These are phyloP conservation scores for Volutella citrinella DNA, from an alignment of 2,329 filamentous ascomycete genomes.

Conservation along the genomic window DNA sequence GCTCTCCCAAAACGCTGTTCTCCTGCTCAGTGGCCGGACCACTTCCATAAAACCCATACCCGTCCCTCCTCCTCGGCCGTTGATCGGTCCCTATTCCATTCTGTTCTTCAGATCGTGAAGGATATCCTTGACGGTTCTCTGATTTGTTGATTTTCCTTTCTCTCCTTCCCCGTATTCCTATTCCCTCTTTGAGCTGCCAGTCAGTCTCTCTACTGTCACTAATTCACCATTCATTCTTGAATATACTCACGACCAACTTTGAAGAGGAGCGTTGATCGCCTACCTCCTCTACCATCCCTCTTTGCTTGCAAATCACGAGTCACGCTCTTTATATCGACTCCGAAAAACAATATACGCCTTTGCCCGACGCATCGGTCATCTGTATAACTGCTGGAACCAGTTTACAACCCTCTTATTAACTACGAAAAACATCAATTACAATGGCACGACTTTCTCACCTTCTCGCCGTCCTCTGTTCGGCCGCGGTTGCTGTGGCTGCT, in stretches of 20 bases:
- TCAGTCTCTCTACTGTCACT: conserved; percentile 23
- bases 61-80: conserved; percentile 19
- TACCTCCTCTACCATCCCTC: conserved; percentile 23
- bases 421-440: too few species aligned
- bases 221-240: conserved; percentile 15
- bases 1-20: too few species aligned
- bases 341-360: conserved; percentile 5
- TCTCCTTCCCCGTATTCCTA: conserved; percentile 16
- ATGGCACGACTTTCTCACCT: too few species aligned
- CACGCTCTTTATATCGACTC: conserved; percentile 12
- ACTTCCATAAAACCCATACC: too few species aligned
- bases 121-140: conserved; percentile 22
- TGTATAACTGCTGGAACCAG: conserved; percentile 28
- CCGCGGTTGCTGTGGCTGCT: too few species aligned
- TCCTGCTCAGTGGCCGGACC: too few species aligned
- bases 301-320: conserved; percentile 14
- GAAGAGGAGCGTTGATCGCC: conserved; percentile 32
- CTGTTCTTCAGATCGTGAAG: conserved; percentile 26
- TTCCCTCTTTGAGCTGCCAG: conserved; percentile 20
- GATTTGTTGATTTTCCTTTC: conserved; percentile 12
- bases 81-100: conserved; percentile 25
- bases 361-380: conserved; percentile 18
- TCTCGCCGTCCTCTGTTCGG: too few species aligned
- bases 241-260: conserved; percentile 18
- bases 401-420: too few species aligned